Percentiles rank a stretch among this genome's conserved stretches.
These are phyloP conservation scores for Santalum album DNA, from an alignment of 164 flowering plant species.

Conservation along the genomic window DNA sequence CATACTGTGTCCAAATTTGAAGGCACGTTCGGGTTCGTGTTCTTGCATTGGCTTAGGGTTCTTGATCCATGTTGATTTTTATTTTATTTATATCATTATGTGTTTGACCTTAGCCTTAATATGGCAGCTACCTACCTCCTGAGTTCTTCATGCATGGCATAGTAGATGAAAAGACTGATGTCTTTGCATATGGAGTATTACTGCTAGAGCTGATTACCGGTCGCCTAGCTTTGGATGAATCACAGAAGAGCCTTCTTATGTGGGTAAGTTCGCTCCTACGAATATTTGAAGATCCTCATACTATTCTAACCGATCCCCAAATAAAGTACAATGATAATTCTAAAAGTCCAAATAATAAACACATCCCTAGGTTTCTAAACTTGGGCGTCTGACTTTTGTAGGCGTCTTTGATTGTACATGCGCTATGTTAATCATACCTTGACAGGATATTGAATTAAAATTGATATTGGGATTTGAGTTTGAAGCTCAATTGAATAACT, in stretches of 20 bases:
- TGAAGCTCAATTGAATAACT: neutral
- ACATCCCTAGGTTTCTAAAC: too few species aligned
- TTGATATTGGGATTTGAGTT: neutral
- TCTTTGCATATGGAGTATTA: conserved; percentile 78
- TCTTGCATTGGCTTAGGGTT: neutral
- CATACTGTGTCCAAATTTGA: conserved; percentile 52
- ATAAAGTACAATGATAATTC: too few species aligned
- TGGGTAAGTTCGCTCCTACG: conserved; percentile 64
- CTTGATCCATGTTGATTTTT: neutral
- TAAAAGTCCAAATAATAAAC: too few species aligned
- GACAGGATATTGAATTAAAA: neutral
- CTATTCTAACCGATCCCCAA: too few species aligned
- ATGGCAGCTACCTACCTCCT: conserved; percentile 84
- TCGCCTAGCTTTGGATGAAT: conserved; percentile 55
- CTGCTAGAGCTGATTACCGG: conserved; percentile 82
- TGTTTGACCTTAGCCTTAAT: neutral
- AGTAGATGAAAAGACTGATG: conserved; percentile 92
- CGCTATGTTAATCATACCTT: neutral
- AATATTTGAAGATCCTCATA: too few species aligned
- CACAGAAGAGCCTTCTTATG: conserved; percentile 74
- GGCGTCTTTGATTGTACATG: too few species aligned
- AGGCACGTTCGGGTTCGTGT: conserved; percentile 77
- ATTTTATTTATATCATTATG: neutral
- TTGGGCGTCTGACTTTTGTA: too few species aligned
- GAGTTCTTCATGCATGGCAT: conserved; percentile 91